Evolutionary conservation across 371 early-diverging fungal genomes (phyloP).

Genomic region (Synchytrium microbalum): DNA sequence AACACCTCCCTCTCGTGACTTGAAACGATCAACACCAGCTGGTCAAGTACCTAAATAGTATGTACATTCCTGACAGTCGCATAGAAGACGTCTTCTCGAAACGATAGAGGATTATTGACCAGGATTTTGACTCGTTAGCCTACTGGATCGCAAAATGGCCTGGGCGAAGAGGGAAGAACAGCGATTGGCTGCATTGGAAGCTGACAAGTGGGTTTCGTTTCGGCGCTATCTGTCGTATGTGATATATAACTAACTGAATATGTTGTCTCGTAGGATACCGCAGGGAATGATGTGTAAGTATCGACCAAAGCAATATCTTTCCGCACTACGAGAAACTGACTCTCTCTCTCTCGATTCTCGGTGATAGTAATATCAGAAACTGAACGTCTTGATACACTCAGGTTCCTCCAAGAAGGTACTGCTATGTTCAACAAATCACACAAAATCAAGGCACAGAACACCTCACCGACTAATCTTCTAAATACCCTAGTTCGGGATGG

Average conservation of each 20-base stretch:
- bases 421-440: neutral
- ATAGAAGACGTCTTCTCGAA: conserved; percentile 3
- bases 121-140: conserved; percentile 15
- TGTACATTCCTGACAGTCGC: conserved; percentile 4
- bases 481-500: conserved; percentile 17
- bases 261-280: neutral
- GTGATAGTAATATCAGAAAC: conserved; percentile 20
- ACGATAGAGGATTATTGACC: too few relatives aligned
- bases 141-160: conserved; percentile 36
- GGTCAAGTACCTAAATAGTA: conserved; percentile 44
- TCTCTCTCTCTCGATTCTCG: neutral
- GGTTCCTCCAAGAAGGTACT: conserved; percentile 17
- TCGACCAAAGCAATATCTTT: neutral
- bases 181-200: conserved; percentile 23
- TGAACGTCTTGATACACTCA: conserved; percentile 26
- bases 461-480: neutral
- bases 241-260: neutral
- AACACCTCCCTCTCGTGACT: conserved; percentile 14
- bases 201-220: conserved; percentile 25
- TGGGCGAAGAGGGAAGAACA: conserved; percentile 40
- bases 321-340: neutral
- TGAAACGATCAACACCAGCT: conserved; percentile 20
- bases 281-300: neutral
- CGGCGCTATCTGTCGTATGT: neutral
- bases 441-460: neutral